Conservation (phyloP, 106 monocot species). For the Dendrobium officinale region DNA sequence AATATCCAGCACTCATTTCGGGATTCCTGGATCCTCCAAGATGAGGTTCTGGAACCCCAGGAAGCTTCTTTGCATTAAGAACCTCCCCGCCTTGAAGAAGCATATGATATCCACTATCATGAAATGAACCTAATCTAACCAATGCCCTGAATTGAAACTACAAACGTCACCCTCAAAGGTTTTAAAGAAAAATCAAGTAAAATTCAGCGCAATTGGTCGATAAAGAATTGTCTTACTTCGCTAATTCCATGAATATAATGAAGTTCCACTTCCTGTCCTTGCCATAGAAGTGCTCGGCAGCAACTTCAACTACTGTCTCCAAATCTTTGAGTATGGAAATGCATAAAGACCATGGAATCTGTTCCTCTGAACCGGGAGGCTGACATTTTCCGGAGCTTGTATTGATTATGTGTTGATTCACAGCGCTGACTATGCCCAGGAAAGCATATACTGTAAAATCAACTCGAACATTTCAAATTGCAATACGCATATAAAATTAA, state of each 20-base stretch:
- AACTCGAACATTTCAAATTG: slow-evolving; percentile 7
- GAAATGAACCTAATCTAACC: slow-evolving; percentile 61
- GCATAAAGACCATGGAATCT: slow-evolving; percentile 68
- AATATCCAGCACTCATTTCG: slow-evolving; percentile 19
- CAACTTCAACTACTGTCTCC: slow-evolving; percentile 85
- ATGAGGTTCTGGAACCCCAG: slow-evolving; percentile 1
- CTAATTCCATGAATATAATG: slow-evolving; percentile 46
- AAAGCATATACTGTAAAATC: slow-evolving; percentile 65
- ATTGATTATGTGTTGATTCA: slow-evolving; percentile 85
- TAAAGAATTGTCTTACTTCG: slow-evolving; percentile 47
- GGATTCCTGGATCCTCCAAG: slow-evolving; percentile 4
- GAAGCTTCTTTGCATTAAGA: slow-evolving; percentile 16
- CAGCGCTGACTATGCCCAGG: slow-evolving; percentile 62
- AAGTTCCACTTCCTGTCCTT: slow-evolving; percentile 90
- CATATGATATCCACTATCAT: slow-evolving; percentile 81
- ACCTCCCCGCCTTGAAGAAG: slow-evolving; percentile 86
- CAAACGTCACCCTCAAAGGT: not conserved
- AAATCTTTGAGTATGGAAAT: slow-evolving; percentile 70
- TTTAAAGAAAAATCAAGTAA: slow-evolving; percentile 1
- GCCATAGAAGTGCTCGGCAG: slow-evolving; percentile 67
- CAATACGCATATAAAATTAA: not conserved
- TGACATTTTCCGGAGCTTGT: slow-evolving; percentile 18
- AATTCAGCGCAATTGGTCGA: not conserved
- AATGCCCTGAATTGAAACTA: slow-evolving; percentile 42
- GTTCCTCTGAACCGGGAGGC: slow-evolving; percentile 9